Evolutionary conservation across 2,329 filamentous ascomycete species (phyloP).

Genomic region (Alternaria solani): DNA sequence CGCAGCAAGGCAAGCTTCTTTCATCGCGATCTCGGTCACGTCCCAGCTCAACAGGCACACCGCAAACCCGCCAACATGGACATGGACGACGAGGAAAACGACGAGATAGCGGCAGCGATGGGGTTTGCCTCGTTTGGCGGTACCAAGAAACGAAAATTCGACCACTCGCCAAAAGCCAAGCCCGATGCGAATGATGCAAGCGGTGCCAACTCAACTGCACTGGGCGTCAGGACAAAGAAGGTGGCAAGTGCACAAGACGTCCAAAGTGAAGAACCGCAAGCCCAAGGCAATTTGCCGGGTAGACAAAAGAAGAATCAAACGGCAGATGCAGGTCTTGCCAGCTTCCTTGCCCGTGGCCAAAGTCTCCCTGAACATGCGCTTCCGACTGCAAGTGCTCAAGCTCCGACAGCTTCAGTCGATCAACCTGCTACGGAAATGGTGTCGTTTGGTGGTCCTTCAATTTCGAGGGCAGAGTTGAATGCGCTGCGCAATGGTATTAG

Average conservation of each 20-base stretch:
- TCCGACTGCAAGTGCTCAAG: not conserved
- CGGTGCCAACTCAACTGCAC: conserved; percentile 45
- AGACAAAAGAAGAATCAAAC: conserved; percentile 22
- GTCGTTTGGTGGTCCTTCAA: conserved; percentile 41
- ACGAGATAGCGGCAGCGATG: conserved; percentile 71
- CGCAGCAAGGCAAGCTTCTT: not conserved
- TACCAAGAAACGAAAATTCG: conserved; percentile 73
- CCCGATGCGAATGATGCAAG: conserved; percentile 37
- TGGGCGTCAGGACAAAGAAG: conserved; percentile 50
- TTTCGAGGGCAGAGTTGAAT: conserved; percentile 43
- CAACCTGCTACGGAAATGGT: conserved; percentile 23
- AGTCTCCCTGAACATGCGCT: conserved; percentile 31
- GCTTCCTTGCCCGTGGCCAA: conserved; percentile 42
- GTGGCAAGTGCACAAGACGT: conserved; percentile 6
- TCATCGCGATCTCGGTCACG: not conserved
- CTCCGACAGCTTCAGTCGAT: conserved; percentile 1
- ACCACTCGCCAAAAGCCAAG: conserved; percentile 60
- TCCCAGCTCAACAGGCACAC: not conserved
- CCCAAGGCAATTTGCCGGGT: conserved; percentile 2
- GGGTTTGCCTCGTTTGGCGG: conserved; percentile 77
- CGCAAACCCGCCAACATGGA: conserved; percentile 28
- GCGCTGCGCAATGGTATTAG: conserved; percentile 52
- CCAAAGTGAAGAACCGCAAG: not conserved
- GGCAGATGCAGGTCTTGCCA: conserved; percentile 38
- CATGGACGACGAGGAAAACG: conserved; percentile 57